These are phyloP conservation scores for Cocos nucifera DNA, from an alignment of 176 grass and related monocot genomes.

Conservation along the genomic window DNA sequence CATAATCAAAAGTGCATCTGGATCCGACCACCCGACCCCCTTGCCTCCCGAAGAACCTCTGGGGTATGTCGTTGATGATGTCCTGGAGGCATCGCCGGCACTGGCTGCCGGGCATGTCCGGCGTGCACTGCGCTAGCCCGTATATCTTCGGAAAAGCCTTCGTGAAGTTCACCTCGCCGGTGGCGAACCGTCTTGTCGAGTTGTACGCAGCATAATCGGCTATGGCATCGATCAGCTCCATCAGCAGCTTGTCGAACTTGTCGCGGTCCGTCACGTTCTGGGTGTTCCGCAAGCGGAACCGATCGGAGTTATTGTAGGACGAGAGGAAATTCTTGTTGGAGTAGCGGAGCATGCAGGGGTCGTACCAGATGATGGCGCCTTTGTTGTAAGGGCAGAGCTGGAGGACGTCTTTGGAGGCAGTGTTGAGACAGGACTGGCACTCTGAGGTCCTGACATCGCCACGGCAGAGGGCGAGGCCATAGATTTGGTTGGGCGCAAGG, in stretches of 20 bases:
- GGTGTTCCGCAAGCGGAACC: background rate
- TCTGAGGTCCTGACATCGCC: conserved; percentile 19
- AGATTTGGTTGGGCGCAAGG: conserved; percentile 3
- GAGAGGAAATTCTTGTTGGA: conserved; percentile 30
- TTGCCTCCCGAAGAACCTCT: background rate
- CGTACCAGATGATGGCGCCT: conserved; percentile 23
- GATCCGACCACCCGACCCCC: conserved; percentile 22
- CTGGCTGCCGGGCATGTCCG: conserved; percentile 18
- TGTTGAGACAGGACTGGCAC: conserved; percentile 34
- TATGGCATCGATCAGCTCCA: conserved; percentile 20
- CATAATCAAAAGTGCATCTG: conserved; percentile 38
- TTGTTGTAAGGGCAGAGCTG: conserved; percentile 11
- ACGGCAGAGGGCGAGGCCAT: conserved; percentile 43
- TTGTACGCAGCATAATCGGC: conserved; percentile 11
- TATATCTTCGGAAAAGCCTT: conserved; percentile 23
- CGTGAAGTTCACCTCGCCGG: conserved; percentile 23
- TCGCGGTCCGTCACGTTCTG: conserved; percentile 1
- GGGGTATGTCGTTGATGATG: conserved; percentile 7
- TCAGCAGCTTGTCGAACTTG: conserved; percentile 14
- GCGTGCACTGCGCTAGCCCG: conserved; percentile 42
- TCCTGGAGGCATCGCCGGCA: conserved; percentile 30
- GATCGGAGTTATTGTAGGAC: conserved; percentile 11
- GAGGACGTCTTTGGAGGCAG: background rate
- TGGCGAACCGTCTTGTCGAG: conserved; percentile 23
- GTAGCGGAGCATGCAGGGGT: conserved; percentile 40